Evolutionary conservation across 495 filamentous ascomycete genomes (phyloP).

Genomic region (Penicillium bialowiezense): DNA sequence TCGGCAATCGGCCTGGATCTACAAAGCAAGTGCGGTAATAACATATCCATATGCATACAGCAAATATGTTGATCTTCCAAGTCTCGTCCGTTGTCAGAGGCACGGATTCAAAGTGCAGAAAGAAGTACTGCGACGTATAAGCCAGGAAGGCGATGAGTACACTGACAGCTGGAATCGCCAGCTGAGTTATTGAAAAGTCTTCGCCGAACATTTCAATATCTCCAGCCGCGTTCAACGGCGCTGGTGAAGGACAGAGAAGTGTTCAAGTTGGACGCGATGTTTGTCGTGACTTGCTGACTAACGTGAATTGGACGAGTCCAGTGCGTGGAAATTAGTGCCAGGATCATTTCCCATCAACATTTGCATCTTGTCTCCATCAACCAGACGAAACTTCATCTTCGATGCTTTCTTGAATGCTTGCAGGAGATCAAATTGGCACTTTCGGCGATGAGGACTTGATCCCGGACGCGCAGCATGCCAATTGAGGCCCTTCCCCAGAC

Average conservation of each 20-base stretch:
- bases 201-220: slow-evolving; percentile 19
- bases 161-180: slow-evolving; percentile 67
- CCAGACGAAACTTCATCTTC: no score
- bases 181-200: slow-evolving; percentile 29
- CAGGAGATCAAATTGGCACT: no score
- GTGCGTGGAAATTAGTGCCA: slow-evolving; percentile 1
- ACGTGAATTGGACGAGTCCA: neutral
- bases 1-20: slow-evolving; percentile 63
- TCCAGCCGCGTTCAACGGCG: neutral
- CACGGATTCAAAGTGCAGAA: slow-evolving; percentile 67
- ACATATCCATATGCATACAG: slow-evolving; percentile 71
- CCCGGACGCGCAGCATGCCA: slow-evolving; percentile 42
- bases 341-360: neutral
- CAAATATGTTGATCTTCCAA: slow-evolving; percentile 69
- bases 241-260: slow-evolving; percentile 3
- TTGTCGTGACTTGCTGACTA: slow-evolving; percentile 22
- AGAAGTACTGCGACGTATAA: slow-evolving; percentile 81
- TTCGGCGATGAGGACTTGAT: slow-evolving; percentile 13
- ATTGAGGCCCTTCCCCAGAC: slow-evolving; percentile 65
- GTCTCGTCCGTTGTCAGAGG: slow-evolving; percentile 60
- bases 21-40: slow-evolving; percentile 76
- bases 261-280: slow-evolving; percentile 19
- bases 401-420: no score
- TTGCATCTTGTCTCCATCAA: no score
- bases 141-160: slow-evolving; percentile 72